Base-by-base conservation (phyloP, 140 eudicot species). In the Cichorium intybus region DNA sequence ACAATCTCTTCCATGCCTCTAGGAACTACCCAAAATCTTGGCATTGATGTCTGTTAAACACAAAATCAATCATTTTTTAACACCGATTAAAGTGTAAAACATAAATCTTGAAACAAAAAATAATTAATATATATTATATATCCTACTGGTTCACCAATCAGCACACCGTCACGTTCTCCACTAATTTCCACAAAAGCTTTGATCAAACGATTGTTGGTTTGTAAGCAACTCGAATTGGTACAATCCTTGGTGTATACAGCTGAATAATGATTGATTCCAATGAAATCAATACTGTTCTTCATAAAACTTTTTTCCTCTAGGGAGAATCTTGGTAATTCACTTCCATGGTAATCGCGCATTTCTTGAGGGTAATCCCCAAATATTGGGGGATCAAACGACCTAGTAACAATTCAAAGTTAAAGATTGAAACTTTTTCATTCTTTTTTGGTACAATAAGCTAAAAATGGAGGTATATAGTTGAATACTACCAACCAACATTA, bases 311-410 rank as follows among this genome's bases (percentile, higher is more conserved):
- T 75, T 73, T 92, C 98, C 66, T 81, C 92, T 0, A 17, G 15
- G 15, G 87, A 61, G 72, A 92, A 92, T 23, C 12, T 69, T 9
- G 95, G 98, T 49, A 92, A 59, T 43, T 85, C 68, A 14, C 61
- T 72, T 68, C 95, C 89, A n/a, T 61, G 82, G 34, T 64, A 62
- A 12, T 60, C 73, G 8, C 63, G 81, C 93, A 92, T 85, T 79
- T 82, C 87, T 64, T 80, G 79, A 45, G 98, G 98, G 71, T 88
- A 92, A 50, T 88, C 89, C 1, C 98, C 96, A 54, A 82, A 79
- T 50, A 92, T 67, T 6, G 88, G 77, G 5, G 98, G 96, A 80
- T 93, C 96, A 62, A 83, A 76, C 10, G 76, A 55, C 99, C 99
- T 92, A 15, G 56, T 60, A 72, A 62, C 7, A 10, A 51, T 15